Percentiles rank a stretch among this genome's conserved stretches.
phyloP scores from a whole-genome alignment of 306 rosid species.

The Dalbergia cultrata region DNA sequence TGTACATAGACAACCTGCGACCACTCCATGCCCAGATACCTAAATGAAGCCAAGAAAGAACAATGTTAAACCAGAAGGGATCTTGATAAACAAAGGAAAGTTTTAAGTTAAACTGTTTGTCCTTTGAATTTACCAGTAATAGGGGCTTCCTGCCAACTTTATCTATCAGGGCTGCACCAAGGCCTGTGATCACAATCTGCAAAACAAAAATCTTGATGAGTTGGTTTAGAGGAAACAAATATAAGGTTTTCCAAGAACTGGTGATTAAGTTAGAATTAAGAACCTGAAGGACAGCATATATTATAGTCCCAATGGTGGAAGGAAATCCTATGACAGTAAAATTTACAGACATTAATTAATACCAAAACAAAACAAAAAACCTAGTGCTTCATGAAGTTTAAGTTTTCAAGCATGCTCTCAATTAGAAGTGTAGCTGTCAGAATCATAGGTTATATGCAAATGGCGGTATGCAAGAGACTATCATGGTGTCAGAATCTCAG shows the following conservation, averaged over 20 bases:
- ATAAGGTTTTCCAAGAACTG: slow-evolving; percentile 1
- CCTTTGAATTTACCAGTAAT: slow-evolving; percentile 60
- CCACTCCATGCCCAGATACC: slow-evolving; percentile 81
- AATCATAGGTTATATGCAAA: slow-evolving; percentile 12
- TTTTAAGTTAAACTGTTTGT: slow-evolving; percentile 11
- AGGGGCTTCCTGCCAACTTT: slow-evolving; percentile 88
- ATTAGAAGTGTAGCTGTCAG: slow-evolving; percentile 4
- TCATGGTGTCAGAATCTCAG: slow-evolving; percentile 15
- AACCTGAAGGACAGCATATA: slow-evolving; percentile 84
- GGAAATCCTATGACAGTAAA: slow-evolving; percentile 69
- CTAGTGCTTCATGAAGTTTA: slow-evolving; percentile 38
- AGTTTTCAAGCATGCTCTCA: not conserved
- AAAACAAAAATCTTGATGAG: slow-evolving; percentile 27
- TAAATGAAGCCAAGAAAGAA: slow-evolving; percentile 51
- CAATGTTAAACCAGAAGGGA: slow-evolving; percentile 19
- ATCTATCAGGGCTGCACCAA: slow-evolving; percentile 74
- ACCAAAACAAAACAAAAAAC: slow-evolving; percentile 12
- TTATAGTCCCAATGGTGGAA: slow-evolving; percentile 62
- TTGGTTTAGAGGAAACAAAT: slow-evolving; percentile 11
- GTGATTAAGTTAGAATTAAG: slow-evolving; percentile 29
- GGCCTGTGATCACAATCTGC: slow-evolving; percentile 72
- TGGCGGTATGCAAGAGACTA: slow-evolving; percentile 7
- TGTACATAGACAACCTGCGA: slow-evolving; percentile 63
- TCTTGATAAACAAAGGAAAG: slow-evolving; percentile 3
- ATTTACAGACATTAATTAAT: slow-evolving; percentile 1